phyloP scores from a whole-genome alignment of 2,329 filamentous ascomycete genomes.

The Ceratocystis diversiconidia region DNA sequence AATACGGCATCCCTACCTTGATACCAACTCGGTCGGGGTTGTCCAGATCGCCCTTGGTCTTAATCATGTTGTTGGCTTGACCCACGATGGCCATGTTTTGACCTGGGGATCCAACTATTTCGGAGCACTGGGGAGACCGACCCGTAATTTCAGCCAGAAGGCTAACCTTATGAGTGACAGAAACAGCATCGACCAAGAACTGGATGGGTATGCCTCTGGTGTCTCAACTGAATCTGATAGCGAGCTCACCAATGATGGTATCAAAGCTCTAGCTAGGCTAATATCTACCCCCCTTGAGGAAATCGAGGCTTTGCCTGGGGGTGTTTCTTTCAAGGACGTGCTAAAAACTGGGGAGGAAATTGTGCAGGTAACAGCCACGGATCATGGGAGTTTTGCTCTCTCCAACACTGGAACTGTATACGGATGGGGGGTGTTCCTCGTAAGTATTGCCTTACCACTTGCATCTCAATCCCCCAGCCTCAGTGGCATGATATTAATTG shows the following conservation, averaged over 20 bases:
- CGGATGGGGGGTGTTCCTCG: conserved; percentile 53
- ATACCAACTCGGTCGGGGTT: conserved; percentile 38
- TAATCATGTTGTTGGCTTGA: conserved; percentile 49
- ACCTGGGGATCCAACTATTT: conserved; percentile 57
- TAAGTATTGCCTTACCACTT: conserved; percentile 14
- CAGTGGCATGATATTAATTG: not conserved
- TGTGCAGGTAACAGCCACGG: conserved; percentile 45
- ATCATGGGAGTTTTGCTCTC: conserved; percentile 48
- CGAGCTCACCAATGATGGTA: conserved; percentile 27
- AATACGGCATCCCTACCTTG: conserved; percentile 40
- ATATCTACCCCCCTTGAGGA: conserved; percentile 38
- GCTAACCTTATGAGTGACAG: not conserved
- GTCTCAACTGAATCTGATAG: conserved; percentile 20
- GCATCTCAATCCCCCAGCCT: not conserved
- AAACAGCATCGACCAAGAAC: not conserved
- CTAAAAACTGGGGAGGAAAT: conserved; percentile 36
- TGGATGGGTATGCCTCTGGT: not conserved
- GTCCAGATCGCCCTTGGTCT: conserved; percentile 48
- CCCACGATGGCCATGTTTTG: conserved; percentile 46
- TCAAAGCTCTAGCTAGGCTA: conserved; percentile 40
- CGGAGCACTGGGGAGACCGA: conserved; percentile 47
- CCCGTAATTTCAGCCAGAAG: conserved; percentile 6
- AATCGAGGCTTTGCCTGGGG: conserved; percentile 10
- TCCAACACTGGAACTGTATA: conserved; percentile 48
- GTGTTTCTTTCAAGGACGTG: conserved; percentile 31